These are phyloP conservation scores for Volutella citrinella DNA, from an alignment of 2,329 filamentous ascomycete genomes.

Conservation along the genomic window DNA sequence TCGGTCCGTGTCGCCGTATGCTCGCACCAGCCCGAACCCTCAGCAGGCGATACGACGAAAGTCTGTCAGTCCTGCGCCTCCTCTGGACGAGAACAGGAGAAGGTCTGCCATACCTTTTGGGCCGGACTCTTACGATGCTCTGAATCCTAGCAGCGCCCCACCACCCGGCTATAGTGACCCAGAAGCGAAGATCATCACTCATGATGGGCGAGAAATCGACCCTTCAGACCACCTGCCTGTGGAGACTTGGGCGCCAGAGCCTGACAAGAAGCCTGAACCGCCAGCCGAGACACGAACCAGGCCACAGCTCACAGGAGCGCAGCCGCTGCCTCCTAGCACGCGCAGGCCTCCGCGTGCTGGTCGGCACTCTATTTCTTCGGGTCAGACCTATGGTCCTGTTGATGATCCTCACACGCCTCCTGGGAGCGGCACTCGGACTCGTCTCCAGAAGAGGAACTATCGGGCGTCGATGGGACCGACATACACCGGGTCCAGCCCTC, in stretches of 20 bases:
- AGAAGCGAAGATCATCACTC: conserved; percentile 69
- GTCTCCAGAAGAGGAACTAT: conserved; percentile 62
- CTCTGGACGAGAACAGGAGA: conserved; percentile 44
- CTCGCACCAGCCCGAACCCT: conserved; percentile 35
- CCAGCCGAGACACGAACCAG: conserved; percentile 35
- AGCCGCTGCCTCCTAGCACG: conserved; percentile 48
- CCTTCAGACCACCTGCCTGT: conserved; percentile 78
- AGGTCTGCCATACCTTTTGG: conserved; percentile 66
- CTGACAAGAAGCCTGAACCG: conserved; percentile 48
- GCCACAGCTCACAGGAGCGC: conserved; percentile 49
- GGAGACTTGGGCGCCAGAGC: conserved; percentile 74
- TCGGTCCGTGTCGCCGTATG: too few species aligned
- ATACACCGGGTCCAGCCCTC: conserved; percentile 42
- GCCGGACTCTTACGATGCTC: conserved; percentile 71
- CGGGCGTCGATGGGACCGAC: conserved; percentile 40
- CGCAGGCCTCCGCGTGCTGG: conserved; percentile 51
- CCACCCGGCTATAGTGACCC: conserved; percentile 41
- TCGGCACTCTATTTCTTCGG: conserved; percentile 45
- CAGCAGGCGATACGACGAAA: conserved; percentile 63
- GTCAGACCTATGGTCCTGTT: conserved; percentile 28
- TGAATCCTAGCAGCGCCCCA: conserved; percentile 57
- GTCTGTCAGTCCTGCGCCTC: conserved; percentile 70
- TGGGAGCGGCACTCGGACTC: conserved; percentile 47
- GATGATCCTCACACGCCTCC: conserved; percentile 33
- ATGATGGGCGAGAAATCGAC: conserved; percentile 74